phyloP scores from a whole-genome alignment of 805 yeast genomes.

The Cyberlindnera americana region DNA sequence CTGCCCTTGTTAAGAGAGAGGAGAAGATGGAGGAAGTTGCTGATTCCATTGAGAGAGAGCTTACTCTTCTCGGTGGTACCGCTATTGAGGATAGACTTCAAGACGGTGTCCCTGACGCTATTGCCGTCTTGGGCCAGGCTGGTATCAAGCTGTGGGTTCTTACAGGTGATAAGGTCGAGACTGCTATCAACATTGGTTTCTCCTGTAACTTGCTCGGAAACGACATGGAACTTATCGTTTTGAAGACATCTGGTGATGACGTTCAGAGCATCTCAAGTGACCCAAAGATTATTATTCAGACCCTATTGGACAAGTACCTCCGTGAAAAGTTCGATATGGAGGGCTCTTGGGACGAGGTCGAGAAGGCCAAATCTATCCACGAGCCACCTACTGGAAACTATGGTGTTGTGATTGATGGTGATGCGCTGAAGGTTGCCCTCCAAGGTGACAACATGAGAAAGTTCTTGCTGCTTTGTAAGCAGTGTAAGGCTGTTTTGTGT shows the following conservation, averaged over 20 bases:
- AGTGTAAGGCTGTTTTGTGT: constrained; percentile 84
- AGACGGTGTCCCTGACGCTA: constrained; percentile 82
- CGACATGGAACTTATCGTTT: constrained; percentile 67
- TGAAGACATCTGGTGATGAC: constrained; percentile 58
- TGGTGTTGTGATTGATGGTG: constrained; percentile 78
- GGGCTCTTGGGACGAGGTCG: constrained; percentile 56
- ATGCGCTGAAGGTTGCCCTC: constrained; percentile 56
- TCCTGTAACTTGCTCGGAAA: constrained; percentile 85
- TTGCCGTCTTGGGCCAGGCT: constrained; percentile 63
- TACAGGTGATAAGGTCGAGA: constrained; percentile 97
- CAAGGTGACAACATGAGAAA: constrained; percentile 43
- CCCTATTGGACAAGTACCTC: constrained; percentile 50
- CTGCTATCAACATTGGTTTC: constrained; percentile 98
- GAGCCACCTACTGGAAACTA: constrained; percentile 63
- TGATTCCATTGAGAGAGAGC: constrained; percentile 63
- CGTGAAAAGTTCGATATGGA: constrained; percentile 49
- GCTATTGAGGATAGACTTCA: constrained; percentile 86
- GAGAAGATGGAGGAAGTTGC: constrained; percentile 72
- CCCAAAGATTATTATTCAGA: constrained; percentile 40
- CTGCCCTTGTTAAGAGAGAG: constrained; percentile 62
- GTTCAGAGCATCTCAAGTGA: constrained; percentile 41
- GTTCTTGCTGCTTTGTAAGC: constrained; percentile 69
- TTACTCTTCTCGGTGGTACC: constrained; percentile 71
- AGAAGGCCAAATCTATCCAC: constrained; percentile 51
- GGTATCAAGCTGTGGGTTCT: constrained; percentile 83